Evolutionary conservation across 768 basidiomycete genomes (phyloP).

Genomic region (Leccinellum rugosiceps): DNA sequence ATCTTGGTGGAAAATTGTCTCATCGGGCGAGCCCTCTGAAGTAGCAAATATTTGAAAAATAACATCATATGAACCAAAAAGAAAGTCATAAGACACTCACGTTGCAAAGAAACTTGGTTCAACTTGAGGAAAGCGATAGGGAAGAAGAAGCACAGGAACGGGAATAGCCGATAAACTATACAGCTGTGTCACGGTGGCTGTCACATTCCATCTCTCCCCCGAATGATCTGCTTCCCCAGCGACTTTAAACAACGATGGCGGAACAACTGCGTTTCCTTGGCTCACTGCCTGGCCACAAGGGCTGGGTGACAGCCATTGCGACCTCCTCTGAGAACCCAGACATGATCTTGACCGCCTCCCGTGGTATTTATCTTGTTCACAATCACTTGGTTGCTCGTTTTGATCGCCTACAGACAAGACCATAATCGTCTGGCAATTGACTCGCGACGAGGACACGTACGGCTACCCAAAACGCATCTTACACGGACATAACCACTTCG

Average conservation of each 20-base stretch:
- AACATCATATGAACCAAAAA: constrained; percentile 35
- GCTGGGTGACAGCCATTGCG: constrained; percentile 98
- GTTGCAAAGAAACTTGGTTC: background rate
- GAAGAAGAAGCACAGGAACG: background rate
- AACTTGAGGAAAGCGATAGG: background rate
- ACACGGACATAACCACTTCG: constrained; percentile 99
- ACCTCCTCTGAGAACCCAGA: constrained; percentile 99
- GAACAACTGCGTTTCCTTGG: constrained; percentile 91
- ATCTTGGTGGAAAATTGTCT: constrained; percentile 70
- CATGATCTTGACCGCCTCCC: constrained; percentile 97
- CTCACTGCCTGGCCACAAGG: constrained; percentile 88
- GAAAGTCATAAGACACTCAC: constrained; percentile 15
- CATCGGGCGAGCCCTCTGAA: constrained; percentile 59
- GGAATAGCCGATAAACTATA: constrained; percentile 48
- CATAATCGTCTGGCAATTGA: constrained; percentile 98
- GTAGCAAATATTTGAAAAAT: constrained; percentile 62
- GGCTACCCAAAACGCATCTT: constrained; percentile 98
- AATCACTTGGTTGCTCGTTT: constrained; percentile 13
- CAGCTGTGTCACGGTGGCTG: constrained; percentile 66
- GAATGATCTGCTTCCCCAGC: background rate
- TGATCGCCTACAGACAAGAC: constrained; percentile 89
- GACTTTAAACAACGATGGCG: constrained; percentile 49
- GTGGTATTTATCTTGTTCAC: constrained; percentile 56
- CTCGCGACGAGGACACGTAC: constrained; percentile 86
- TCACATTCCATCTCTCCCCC: constrained; percentile 26